Evolutionary conservation across 805 yeast genomes (phyloP), one percentile per base, ranked within the genome.

Genomic region (Teunomyces barrocoloradensis): DNA sequence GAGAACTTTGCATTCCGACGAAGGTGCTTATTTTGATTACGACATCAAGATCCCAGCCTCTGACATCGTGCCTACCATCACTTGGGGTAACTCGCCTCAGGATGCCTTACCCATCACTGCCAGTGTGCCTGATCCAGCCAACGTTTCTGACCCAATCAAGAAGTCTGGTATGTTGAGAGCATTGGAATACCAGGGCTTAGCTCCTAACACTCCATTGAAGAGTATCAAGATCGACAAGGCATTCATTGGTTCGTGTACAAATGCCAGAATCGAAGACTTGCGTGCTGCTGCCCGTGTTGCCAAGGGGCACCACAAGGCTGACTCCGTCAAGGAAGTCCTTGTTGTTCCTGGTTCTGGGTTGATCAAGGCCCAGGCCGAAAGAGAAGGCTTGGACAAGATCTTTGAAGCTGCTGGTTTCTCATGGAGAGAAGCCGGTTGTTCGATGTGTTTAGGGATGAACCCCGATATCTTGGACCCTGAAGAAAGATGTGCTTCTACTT

Each of bases 341-440:
- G 89, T 94, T 47, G 99, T 94, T 40, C 99, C 99, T 44, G 99
- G 99, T 48, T 91, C 98, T 20, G 99, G 99, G 55, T 77, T 94
- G 52, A 94, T 94, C 56, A 94, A 92, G 73, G 74, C 76, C 51
- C 95, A 89, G 71, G 99, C 99, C 46, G 99, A 94, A 73, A 77
- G 73, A 53, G 99, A 94, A 74, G 99, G 99, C 45, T 78, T 94
- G 48, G 94, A 94, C 68, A 87, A 88, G 73, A 80, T 94, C 49
- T 94, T 94, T 63, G 81, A 75, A 61, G 89, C 82, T 43, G 97
- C 99, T 44, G 98, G 96, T 17, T 94, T 94, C 64, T 92, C 88
- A 59, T 94, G 99, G 99, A 86, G 99, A 77, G 99, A 94, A 75
- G 98, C 99, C 55, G 99, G 99, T 52, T 94, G 99, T 74, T 92